These are phyloP conservation scores for Cladophialophora immunda DNA, from an alignment of 2,329 filamentous ascomycete genomes.

Conservation along the genomic window DNA sequence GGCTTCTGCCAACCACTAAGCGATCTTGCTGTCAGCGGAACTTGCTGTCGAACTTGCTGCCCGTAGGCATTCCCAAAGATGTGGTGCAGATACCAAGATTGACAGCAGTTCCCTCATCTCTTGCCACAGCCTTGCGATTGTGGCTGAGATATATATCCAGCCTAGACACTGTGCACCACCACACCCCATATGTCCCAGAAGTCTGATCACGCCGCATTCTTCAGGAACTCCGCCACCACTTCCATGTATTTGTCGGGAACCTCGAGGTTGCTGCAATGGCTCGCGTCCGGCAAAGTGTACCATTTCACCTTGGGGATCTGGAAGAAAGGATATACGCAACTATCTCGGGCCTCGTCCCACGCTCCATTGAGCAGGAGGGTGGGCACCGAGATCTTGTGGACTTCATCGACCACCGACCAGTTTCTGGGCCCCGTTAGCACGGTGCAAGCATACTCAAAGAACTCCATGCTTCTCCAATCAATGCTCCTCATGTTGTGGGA, in stretches of 20 bases:
- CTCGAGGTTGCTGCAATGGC: conserved; percentile 49
- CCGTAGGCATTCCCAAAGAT: too few species aligned
- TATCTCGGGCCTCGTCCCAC: conserved; percentile 46
- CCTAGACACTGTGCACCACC: too few species aligned
- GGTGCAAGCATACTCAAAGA: not conserved
- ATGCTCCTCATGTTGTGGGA: too few species aligned
- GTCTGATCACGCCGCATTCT: not conserved
- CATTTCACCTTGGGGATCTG: conserved; percentile 52
- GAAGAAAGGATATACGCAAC: conserved; percentile 36
- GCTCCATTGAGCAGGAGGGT: conserved; percentile 55
- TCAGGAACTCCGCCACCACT: conserved; percentile 39
- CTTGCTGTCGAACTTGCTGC: too few species aligned
- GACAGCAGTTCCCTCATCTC: too few species aligned
- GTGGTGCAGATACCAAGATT: too few species aligned
- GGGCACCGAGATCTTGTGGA: conserved; percentile 50
- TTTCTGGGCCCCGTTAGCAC: not conserved
- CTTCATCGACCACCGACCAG: conserved; percentile 48
- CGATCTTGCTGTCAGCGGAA: too few species aligned
- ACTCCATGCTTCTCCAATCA: too few species aligned
- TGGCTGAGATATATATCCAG: not conserved
- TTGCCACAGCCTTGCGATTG: not conserved
- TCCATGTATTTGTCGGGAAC: conserved; percentile 49
- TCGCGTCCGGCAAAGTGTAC: conserved; percentile 45
- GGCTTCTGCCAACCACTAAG: too few species aligned
- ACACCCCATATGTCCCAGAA: too few species aligned